Base-by-base conservation (phyloP, 202 grass and related monocot species). In the Carex arenaria region DNA sequence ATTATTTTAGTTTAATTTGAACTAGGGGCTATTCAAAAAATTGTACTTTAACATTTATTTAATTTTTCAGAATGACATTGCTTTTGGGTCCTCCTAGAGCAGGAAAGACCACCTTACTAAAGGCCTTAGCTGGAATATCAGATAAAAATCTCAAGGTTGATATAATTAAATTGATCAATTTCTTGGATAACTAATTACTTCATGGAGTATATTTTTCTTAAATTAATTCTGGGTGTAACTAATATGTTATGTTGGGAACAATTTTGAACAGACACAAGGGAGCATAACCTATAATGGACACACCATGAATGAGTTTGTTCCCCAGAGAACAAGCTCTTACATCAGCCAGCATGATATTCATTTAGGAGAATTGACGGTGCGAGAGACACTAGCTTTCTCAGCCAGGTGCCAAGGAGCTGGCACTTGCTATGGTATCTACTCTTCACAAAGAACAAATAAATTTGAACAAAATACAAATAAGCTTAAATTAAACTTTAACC, bases 71-170 rank as follows among this genome's bases (percentile, higher is more conserved):
- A 55, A 61, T 79, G 74, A 79, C 74, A 34, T 34, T 79, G 61
- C 80, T 87, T 30, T 36, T 87, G 45, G 78, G 85, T 8, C 79
- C 79, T 17, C 85, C 85, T 11, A 55, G 67, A 28, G 81, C 85
- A 59, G 85, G 79, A 31, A 87, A 87, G 53, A 83, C 80, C 4
- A 87, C 85, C 10, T 40, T 87, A 23, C 20, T 87, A 6, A n/a
- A 65, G 40, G 43, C 85, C 59, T 71, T 83, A n/a, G 80, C 80
- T 22, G 80, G 80, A 42, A 59, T 71, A 54, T 67, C 56, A 23
- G 47, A 71, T 18, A 20, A 64, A 10, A 40, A 57, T 30, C 43
- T 83, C 47, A 83, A 59, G 13, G 17, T 55, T 83, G 9, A 20
- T 45, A 45, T 28, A 51, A 49, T 49, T 49, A 49, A 80, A 32